Conservation (phyloP, 2,329 filamentous ascomycete species). For the Alternaria brassicae region DNA sequence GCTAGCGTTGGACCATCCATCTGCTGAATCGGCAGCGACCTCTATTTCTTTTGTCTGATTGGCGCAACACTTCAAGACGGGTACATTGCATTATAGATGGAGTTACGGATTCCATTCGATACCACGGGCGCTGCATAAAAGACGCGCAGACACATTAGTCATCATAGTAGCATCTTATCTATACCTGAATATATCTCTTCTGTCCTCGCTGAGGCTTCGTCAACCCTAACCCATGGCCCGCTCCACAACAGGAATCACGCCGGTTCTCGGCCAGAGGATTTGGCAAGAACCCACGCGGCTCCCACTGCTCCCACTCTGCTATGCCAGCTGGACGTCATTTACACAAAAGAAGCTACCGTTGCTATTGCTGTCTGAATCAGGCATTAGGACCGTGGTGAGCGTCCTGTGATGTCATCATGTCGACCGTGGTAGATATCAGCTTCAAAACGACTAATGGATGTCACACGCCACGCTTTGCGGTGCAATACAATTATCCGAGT, state of each 20-base stretch:
- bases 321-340: slow-evolving; percentile 14
- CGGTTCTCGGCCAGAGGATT: slow-evolving; percentile 7
- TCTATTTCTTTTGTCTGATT: slow-evolving; percentile 18
- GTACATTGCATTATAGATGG: slow-evolving; percentile 18
- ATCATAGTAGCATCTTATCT: slow-evolving; percentile 8
- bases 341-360: slow-evolving; percentile 8
- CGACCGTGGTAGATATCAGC: neutral
- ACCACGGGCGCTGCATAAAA: slow-evolving; percentile 9
- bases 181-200: neutral
- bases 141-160: neutral
- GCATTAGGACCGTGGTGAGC: neutral
- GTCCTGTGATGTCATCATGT: slow-evolving; percentile 28
- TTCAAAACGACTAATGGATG: neutral
- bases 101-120: slow-evolving; percentile 13
- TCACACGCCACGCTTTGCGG: neutral
- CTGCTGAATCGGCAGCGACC: neutral
- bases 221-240: slow-evolving; percentile 2
- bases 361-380: slow-evolving; percentile 5
- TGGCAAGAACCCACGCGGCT: neutral
- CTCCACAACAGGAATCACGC: neutral
- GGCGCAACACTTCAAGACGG: neutral
- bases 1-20: slow-evolving; percentile 4
- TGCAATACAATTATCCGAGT: neutral
- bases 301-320: slow-evolving; percentile 6
- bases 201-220: neutral